phyloP scores from a whole-genome alignment of 257 asterid species.

The Handroanthus guayacan region DNA sequence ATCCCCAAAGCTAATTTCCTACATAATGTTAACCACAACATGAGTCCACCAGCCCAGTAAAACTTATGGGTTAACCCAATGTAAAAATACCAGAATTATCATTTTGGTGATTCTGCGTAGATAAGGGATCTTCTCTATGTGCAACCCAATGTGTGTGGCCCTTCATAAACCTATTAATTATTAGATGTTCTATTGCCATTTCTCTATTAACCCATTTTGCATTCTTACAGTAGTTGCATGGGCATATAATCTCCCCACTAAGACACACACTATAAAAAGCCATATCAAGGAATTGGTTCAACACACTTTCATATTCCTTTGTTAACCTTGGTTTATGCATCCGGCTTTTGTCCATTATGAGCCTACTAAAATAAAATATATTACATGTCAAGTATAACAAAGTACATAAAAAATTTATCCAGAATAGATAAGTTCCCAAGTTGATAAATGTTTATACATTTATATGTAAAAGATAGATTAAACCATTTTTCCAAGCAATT shows the following conservation, averaged over 20 bases:
- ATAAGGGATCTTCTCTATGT: neutral
- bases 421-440: no score
- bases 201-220: neutral
- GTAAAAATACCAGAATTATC: no score
- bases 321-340: neutral
- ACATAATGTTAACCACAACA: no score
- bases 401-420: no score
- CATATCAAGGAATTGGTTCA: neutral
- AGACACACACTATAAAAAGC: neutral
- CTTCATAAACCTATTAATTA: neutral
- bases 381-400: neutral
- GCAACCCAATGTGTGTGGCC: neutral
- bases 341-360: neutral
- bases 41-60: no score
- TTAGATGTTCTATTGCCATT: neutral
- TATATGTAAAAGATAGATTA: no score
- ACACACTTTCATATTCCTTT: neutral
- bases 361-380: neutral
- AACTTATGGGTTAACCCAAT: no score
- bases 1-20: no score
- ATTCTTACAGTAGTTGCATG: neutral
- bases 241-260: neutral
- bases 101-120: no score
- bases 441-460: no score
- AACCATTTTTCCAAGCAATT: no score